Base-by-base conservation (phyloP, 73 alveolate genomes). In the Uronychia setigera region DNA sequence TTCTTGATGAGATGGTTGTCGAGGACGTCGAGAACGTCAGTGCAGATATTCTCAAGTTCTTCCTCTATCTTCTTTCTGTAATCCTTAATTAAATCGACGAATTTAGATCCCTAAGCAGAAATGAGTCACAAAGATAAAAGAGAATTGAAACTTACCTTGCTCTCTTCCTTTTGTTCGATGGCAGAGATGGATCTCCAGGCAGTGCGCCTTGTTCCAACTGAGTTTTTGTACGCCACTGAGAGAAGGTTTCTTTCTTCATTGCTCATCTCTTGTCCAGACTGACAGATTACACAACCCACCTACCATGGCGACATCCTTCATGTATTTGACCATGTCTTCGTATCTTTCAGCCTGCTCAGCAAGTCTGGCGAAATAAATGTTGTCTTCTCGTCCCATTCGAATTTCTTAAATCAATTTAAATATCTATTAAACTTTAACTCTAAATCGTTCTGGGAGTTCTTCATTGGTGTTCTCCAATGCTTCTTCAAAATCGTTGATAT, bases 101-200 rank as follows among this genome's bases (percentile, higher is more conserved):
- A 91, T 87, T 85, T 87, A 58, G 95, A 86, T 25, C 88, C 93
- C 88, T 83, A n/a, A n/a, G n/a, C n/a, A n/a, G n/a, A n/a, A n/a
- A n/a, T n/a, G n/a, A n/a, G n/a, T n/a, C n/a, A n/a, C n/a, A n/a
- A n/a, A n/a, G 75, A 33, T 67, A 34, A 14, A 78, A 11, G n/a
- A 31, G 79, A 31, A 25, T 33, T 27, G 85, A 32, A 26, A 5
- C 30, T 76, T 88, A 74, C 94, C 74, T 87, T 93, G 91, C 83
- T 78, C 82, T 91, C 91, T 83, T 93, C 97, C 86, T 87, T 93
- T 58, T 90, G 93, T 79, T 93, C 94, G 30, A 93, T 92, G 76
- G 96, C 97, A 30, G 93, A 91, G n/a, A 93, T 92, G 75, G 95
- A 84, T 77, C 97, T 87, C 97, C 97, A 93, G 0, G 97, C 97